Conservation (phyloP, 176 grass and related monocot genomes). For the Canna indica region DNA sequence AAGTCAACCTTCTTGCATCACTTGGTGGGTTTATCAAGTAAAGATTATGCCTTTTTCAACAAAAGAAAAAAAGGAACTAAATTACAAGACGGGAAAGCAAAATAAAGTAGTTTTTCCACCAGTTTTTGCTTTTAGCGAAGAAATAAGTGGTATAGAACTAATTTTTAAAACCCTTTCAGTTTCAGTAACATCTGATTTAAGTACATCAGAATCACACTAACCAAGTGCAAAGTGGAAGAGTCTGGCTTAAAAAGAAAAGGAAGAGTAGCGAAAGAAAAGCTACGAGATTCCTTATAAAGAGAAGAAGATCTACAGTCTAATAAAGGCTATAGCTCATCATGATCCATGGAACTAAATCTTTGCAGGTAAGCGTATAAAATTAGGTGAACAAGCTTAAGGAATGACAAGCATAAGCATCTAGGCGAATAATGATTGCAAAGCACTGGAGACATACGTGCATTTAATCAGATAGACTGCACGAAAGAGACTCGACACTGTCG, state of each 20-base stretch:
- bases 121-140: neutral
- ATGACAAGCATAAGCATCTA: neutral
- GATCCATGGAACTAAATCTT: neutral
- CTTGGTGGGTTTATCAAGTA: neutral
- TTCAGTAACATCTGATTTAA: neutral
- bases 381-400: neutral
- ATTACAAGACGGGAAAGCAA: neutral
- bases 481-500: neutral
- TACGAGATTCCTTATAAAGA: neutral
- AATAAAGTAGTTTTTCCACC: neutral
- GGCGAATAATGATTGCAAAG: neutral
- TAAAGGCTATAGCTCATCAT: neutral
- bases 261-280: neutral
- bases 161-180: neutral
- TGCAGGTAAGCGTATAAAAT: neutral
- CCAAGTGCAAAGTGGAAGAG: neutral
- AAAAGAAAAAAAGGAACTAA: neutral
- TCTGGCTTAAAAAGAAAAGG: neutral
- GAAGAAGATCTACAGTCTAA: neutral
- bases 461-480: neutral
- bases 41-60: neutral
- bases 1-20: neutral
- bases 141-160: neutral
- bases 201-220: neutral
- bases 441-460: neutral